Evolutionary conservation across 345 rosid species (phyloP).

Genomic region (Heritiera fomes): DNA sequence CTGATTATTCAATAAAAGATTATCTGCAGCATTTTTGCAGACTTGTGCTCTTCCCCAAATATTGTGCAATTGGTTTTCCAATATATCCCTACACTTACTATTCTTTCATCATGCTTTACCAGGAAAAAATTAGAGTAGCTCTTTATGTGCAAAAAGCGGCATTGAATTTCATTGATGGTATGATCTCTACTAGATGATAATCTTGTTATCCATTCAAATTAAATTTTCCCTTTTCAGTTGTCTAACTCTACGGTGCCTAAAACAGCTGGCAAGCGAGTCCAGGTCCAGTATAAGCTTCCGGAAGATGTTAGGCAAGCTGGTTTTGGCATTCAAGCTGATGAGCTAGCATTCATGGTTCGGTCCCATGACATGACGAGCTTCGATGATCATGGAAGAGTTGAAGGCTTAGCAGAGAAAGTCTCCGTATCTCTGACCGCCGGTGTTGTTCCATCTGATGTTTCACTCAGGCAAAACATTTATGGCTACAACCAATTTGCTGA

Average conservation of each 20-base stretch:
- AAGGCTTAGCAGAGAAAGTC: slow-evolving; percentile 37
- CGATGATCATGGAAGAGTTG: slow-evolving; percentile 40
- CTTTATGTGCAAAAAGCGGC: slow-evolving; percentile 59
- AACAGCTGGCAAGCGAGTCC: slow-evolving; percentile 42
- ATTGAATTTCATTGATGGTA: slow-evolving; percentile 53
- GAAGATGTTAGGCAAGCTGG: slow-evolving; percentile 39
- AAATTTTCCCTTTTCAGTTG: slow-evolving; percentile 2
- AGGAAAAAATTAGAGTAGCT: slow-evolving; percentile 59
- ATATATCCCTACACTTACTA: not conserved
- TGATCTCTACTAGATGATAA: not conserved
- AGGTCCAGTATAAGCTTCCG: slow-evolving; percentile 35
- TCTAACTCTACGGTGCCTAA: not conserved
- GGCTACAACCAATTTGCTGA: slow-evolving; percentile 59
- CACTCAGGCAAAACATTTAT: slow-evolving; percentile 50
- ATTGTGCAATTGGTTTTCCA: slow-evolving; percentile 2
- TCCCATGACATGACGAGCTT: slow-evolving; percentile 36
- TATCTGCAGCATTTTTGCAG: not conserved
- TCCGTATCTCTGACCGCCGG: slow-evolving; percentile 44
- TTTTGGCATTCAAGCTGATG: slow-evolving; percentile 43
- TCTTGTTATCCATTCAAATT: not conserved
- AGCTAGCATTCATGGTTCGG: slow-evolving; percentile 35
- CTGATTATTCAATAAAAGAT: not conserved
- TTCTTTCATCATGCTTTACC: slow-evolving; percentile 22
- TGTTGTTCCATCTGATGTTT: slow-evolving; percentile 45
- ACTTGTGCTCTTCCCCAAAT: not conserved